Conservation (phyloP, 805 yeast genomes). For the Kuraishia piskuri region DNA sequence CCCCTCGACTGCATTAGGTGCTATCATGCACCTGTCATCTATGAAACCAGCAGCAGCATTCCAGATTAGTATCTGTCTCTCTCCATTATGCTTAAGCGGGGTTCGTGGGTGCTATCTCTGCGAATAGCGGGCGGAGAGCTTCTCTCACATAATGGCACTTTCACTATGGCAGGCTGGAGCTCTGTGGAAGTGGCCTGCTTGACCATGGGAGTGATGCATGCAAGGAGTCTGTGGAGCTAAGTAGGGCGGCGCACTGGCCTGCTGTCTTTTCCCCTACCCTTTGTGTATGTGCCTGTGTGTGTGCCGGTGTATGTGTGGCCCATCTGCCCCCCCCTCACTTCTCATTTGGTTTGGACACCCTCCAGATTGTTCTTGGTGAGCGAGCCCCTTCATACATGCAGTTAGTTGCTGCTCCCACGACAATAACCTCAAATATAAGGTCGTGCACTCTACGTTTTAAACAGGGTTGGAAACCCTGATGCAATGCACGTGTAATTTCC, state of each 20-base stretch:
- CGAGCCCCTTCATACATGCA: too few relatives aligned
- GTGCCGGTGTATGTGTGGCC: too few relatives aligned
- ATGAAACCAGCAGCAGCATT: background rate
- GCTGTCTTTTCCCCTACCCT: background rate
- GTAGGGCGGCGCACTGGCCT: too few relatives aligned
- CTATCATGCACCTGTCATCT: background rate
- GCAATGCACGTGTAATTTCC: background rate
- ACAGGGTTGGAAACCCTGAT: background rate
- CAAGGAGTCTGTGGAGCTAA: too few relatives aligned
- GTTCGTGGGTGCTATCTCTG: background rate
- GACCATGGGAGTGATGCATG: too few relatives aligned
- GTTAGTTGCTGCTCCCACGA: background rate
- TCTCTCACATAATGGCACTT: background rate
- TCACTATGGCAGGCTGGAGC: too few relatives aligned
- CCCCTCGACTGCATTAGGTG: background rate
- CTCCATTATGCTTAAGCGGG: background rate
- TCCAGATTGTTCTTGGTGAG: too few relatives aligned
- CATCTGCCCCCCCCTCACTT: too few relatives aligned
- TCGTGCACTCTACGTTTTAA: background rate
- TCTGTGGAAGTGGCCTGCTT: too few relatives aligned
- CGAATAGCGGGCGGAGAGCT: background rate
- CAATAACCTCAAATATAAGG: background rate
- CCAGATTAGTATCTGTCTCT: background rate
- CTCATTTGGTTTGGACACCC: background rate
- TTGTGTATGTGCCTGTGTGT: too few relatives aligned